Base-by-base conservation (phyloP, 371 early-diverging fungal species). In the Rhizopus sp. region DNA sequence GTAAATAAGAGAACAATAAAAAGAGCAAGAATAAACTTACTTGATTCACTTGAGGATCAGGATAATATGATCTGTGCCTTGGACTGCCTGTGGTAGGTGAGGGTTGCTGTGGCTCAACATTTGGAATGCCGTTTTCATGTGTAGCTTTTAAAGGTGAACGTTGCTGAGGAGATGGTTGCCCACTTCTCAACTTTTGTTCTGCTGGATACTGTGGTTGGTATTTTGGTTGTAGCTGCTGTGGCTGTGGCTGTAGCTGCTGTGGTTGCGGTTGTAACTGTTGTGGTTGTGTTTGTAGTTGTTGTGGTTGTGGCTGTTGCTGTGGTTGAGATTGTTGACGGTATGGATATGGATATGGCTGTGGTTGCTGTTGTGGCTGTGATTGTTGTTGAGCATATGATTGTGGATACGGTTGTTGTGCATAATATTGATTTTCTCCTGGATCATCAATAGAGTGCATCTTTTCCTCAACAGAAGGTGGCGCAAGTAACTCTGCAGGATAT, bases 401-500 rank as follows among this genome's bases (percentile, higher is more conserved):
- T 15, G 46, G 55, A 7, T 59, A 62, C 13, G 50, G 71, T 13
- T 64, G 71, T 44, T 61, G 76, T 23, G 55, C 62, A n/a, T 63
- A 62, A 10, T 54, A 49, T 42, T 59, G 59, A 7, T 30, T 57
- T 17, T 53, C 44, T 16, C 39, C 35, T 5, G 48, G 31, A 1
- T 41, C 17, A 12, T 55, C 38, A 23, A 48, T 53, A 10, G 50
- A 9, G 7, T 46, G 66, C 4, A 57, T 57, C 17, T 60, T 60
- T 60, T 56, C 52, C 12, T 60, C 53, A 47, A 29, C 41, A 16
- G 61, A 30, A 29, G 59, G 42, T 37, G 51, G n/a, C 42, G 48
- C 29, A 34, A 9, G 68, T 60, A 51, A 17, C 29, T 86, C 87
- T 12, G 81, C 70, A 54, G 84, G 85, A 69, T 88, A 88, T 60